These are phyloP conservation scores for Ochetophila trinervis DNA, from an alignment of 306 rosid genomes.

Conservation along the genomic window DNA sequence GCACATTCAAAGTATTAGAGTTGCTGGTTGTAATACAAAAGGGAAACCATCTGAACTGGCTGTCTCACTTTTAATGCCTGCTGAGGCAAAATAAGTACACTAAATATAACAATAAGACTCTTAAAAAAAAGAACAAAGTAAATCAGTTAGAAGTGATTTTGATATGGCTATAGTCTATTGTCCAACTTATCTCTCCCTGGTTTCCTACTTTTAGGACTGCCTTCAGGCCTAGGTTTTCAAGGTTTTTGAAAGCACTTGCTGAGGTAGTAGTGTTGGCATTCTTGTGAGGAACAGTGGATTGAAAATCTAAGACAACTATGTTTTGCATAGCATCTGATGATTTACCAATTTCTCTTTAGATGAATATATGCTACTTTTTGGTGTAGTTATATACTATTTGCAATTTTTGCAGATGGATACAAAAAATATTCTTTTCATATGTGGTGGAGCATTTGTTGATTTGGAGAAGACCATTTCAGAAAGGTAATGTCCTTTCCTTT, in stretches of 20 bases:
- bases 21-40: background rate
- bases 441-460: constrained; percentile 74
- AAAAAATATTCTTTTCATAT: constrained; percentile 61
- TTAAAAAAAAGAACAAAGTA: background rate
- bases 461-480: constrained; percentile 72
- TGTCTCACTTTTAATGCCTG: background rate
- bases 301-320: background rate
- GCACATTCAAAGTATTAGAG: background rate
- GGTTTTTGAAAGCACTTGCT: background rate
- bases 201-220: background rate
- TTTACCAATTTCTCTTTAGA: background rate
- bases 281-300: background rate
- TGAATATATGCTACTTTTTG: background rate
- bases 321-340: background rate
- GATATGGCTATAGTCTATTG: background rate
- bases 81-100: background rate
- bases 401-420: constrained; percentile 52
- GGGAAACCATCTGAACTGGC: background rate
- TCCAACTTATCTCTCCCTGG: background rate
- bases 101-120: too few species aligned
- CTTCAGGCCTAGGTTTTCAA: background rate
- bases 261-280: background rate
- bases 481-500: constrained; percentile 39
- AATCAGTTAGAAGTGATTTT: background rate
- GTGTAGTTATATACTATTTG: constrained; percentile 14